Percentiles rank a stretch among this genome's conserved stretches.
Evolutionary conservation across 202 grass and related monocot species (phyloP).

Genomic region (Eragrostis tef): DNA sequence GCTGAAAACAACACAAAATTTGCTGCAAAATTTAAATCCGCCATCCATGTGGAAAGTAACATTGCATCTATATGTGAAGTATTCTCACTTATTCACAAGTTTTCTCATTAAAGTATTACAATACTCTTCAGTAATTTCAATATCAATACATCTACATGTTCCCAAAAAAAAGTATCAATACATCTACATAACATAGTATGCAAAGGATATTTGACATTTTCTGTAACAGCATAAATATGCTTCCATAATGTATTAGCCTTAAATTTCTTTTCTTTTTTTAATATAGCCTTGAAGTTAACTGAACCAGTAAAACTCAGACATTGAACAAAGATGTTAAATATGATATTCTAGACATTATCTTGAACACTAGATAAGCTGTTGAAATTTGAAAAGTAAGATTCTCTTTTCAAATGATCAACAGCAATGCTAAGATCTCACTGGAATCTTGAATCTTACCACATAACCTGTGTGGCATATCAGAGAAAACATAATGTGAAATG

Average conservation of each 20-base stretch:
- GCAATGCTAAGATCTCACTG: background rate
- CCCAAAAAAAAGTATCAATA: background rate
- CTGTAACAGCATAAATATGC: background rate
- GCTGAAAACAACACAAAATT: background rate
- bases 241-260: background rate
- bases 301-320: conserved; percentile 2
- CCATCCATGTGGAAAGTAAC: background rate
- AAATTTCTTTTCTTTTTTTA: too few species aligned
- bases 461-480: background rate
- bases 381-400: background rate
- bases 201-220: background rate
- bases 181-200: background rate
- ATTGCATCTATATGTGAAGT: background rate
- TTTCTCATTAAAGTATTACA: background rate
- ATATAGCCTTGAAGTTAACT: background rate
- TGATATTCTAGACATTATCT: background rate
- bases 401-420: background rate
- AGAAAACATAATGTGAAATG: too few species aligned
- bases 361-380: background rate
- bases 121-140: background rate
- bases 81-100: background rate
- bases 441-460: background rate
- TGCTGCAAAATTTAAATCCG: background rate
- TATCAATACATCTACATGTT: background rate
- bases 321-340: background rate